Conservation (phyloP, 2,329 filamentous ascomycete genomes). For the Fusarium hainanense region DNA sequence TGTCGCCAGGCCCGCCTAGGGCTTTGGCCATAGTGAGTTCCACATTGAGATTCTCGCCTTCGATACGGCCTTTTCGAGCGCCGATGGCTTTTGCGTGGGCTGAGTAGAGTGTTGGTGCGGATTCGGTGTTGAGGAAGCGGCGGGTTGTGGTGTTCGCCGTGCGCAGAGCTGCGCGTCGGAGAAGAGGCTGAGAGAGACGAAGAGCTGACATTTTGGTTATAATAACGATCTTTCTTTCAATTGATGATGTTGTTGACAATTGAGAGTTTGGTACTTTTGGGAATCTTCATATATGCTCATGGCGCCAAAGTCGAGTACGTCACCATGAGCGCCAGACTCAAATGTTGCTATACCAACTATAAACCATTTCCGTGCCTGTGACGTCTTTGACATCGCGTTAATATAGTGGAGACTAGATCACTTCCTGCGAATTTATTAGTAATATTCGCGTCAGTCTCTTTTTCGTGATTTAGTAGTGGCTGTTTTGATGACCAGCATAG, state of each 20-base stretch:
- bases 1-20: slow-evolving; percentile 18
- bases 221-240: background rate
- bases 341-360: slow-evolving; percentile 13
- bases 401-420: background rate
- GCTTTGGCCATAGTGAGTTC: slow-evolving; percentile 31
- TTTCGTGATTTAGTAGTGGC: background rate
- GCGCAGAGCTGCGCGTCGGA: background rate
- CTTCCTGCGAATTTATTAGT: background rate
- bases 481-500: background rate
- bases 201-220: slow-evolving; percentile 12
- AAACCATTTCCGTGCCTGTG: slow-evolving; percentile 1
- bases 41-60: slow-evolving; percentile 27
- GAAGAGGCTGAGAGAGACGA: slow-evolving; percentile 4
- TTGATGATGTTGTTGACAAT: background rate
- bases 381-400: slow-evolving; percentile 11
- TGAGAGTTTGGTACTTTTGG: background rate
- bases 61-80: slow-evolving; percentile 20
- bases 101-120: slow-evolving; percentile 15
- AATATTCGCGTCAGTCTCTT: background rate
- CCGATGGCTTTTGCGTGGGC: slow-evolving; percentile 23
- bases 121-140: slow-evolving; percentile 11
- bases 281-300: background rate
- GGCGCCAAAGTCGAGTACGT: slow-evolving; percentile 16
- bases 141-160: background rate
- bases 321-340: slow-evolving; percentile 21